Conservation (phyloP, 768 basidiomycete genomes). For the Pleurotus pulmonarius region DNA sequence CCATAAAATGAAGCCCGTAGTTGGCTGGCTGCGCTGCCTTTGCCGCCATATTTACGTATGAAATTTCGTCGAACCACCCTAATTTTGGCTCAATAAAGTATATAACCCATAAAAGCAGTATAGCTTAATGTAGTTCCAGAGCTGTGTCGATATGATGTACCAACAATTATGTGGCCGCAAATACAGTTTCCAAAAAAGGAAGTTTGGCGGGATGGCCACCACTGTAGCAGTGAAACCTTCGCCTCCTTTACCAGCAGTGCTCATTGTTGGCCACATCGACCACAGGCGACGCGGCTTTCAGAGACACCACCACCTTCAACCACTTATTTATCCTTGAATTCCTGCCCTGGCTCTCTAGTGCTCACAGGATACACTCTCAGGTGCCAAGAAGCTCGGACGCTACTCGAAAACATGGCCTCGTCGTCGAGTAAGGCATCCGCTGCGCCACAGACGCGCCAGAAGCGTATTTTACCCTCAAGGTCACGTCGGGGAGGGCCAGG, state of each 20-base stretch:
- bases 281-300: constrained; percentile 4
- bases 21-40: not conserved
- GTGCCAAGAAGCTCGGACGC: not conserved
- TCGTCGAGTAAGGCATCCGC: constrained; percentile 29
- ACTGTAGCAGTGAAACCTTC: not conserved
- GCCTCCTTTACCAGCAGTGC: not conserved
- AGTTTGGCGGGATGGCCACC: not conserved
- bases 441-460: constrained; percentile 47
- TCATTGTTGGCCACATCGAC: not conserved
- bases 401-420: constrained; percentile 29
- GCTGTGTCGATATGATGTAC: too few relatives aligned
- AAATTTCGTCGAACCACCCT: not conserved
- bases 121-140: too few relatives aligned
- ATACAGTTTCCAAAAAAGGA: too few relatives aligned
- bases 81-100: too few relatives aligned
- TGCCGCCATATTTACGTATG: not conserved
- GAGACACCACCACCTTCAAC: too few relatives aligned
- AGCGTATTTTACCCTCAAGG: constrained; percentile 80
- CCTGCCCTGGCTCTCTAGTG: too few relatives aligned
- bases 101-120: too few relatives aligned
- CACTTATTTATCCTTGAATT: too few relatives aligned
- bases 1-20: too few relatives aligned
- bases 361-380: not conserved
- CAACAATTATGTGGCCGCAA: too few relatives aligned
- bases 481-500: constrained; percentile 79